Conservation (phyloP, 148 eudicot genomes). For the Rhododendron molle region DNA sequence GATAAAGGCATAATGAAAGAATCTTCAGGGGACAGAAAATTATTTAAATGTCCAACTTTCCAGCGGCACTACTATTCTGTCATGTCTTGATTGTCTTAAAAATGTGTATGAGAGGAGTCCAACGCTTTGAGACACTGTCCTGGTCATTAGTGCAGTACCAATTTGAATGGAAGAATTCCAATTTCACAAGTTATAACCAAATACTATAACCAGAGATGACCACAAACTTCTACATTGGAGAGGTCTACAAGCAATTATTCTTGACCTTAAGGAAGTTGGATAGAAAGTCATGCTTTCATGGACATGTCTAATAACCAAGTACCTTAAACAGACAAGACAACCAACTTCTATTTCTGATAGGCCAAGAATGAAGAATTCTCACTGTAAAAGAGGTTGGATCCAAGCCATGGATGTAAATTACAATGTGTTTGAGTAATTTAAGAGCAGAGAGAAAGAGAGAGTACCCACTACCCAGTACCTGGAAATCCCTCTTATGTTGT, state of each 20-base stretch:
- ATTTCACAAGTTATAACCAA: neutral
- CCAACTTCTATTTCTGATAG: neutral
- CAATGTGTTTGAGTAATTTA: neutral
- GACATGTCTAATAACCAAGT: neutral
- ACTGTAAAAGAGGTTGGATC: neutral
- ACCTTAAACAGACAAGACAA: neutral
- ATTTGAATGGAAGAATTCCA: neutral
- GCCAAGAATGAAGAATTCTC: neutral
- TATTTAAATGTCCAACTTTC: conserved; percentile 27
- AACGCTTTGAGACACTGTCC: conserved; percentile 52
- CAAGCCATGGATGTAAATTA: neutral
- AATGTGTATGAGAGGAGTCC: conserved; percentile 65
- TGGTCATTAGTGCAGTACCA: conserved; percentile 19
- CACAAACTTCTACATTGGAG: neutral
- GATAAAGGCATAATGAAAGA: neutral
- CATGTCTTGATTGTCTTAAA: conserved; percentile 45
- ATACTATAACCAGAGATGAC: neutral
- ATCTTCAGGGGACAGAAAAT: neutral
- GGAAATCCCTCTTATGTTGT: too few relatives aligned
- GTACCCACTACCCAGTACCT: neutral
- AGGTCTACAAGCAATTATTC: neutral
- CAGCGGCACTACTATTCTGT: conserved; percentile 69
- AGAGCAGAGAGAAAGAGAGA: too few relatives aligned
- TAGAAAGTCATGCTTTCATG: neutral
- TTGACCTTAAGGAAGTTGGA: neutral